Evolutionary conservation across 192 early-diverging fungal genomes (phyloP).

Genomic region (Geranomyces michiganensis): DNA sequence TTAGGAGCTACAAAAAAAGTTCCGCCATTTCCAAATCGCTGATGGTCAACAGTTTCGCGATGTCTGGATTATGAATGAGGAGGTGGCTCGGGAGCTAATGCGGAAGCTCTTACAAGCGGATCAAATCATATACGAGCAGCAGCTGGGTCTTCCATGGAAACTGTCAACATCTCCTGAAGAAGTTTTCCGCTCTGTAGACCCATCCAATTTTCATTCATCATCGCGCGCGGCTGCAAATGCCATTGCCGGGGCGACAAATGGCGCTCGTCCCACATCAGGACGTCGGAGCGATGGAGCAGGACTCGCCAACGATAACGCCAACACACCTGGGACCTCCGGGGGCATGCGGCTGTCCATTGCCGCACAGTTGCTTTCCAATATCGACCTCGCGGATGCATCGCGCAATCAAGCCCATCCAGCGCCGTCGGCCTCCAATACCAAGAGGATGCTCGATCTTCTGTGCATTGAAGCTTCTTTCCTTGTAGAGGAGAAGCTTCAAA

Average conservation of each 20-base stretch:
- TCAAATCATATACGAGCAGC: conserved; percentile 61
- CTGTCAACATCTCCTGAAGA: conserved; percentile 45
- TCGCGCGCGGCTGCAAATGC: not conserved
- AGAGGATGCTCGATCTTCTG: too few species aligned
- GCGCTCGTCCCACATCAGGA: conserved; percentile 9
- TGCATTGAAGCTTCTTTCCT: too few species aligned
- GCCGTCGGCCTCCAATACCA: conserved; percentile 7
- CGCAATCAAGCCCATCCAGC: conserved; percentile 4
- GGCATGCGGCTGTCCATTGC: not conserved
- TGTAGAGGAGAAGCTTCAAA: conserved; percentile 60
- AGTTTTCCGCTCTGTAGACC: conserved; percentile 46
- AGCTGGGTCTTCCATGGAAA: conserved; percentile 56
- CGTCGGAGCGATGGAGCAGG: not conserved
- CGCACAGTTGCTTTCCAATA: conserved; percentile 4
- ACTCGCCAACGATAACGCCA: not conserved
- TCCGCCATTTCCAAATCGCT: conserved; percentile 55
- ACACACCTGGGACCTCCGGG: conserved; percentile 1
- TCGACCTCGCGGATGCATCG: not conserved
- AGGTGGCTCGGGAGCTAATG: conserved; percentile 52
- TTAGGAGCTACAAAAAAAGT: conserved; percentile 65
- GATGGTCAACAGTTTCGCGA: conserved; percentile 54
- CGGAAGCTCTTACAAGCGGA: conserved; percentile 59
- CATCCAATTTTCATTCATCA: conserved; percentile 32
- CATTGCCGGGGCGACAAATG: not conserved
- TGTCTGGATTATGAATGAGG: conserved; percentile 64